Conservation (phyloP, 2,329 filamentous ascomycete genomes). For the Curvularia hawaiiensis region DNA sequence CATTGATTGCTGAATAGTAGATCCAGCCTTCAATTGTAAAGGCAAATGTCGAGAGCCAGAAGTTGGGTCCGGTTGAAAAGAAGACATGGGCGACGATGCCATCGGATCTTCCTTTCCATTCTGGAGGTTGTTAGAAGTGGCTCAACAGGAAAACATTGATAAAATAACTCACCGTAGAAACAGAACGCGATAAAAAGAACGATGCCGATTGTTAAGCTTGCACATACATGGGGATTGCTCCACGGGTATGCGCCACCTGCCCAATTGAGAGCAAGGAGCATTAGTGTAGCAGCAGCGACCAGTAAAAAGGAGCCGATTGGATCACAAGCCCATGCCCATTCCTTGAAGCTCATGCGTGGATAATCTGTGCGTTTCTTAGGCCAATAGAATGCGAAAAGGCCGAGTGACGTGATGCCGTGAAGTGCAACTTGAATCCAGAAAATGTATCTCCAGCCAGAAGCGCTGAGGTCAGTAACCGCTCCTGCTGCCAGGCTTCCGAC, state of each 20-base stretch:
- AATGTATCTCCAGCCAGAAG: conserved; percentile 60
- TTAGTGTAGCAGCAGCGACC: conserved; percentile 32
- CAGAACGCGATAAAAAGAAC: conserved; percentile 34
- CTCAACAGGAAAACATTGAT: fast-evolving
- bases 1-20: conserved; percentile 50
- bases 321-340: conserved; percentile 39
- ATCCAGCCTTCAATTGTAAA: conserved; percentile 65
- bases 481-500: conserved; percentile 58
- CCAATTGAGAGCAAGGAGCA: conserved; percentile 40
- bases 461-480: conserved; percentile 55
- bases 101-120: conserved; percentile 61
- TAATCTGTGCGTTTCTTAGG: conserved; percentile 38
- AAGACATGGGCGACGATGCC: conserved; percentile 63
- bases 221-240: conserved; percentile 34
- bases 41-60: conserved; percentile 60
- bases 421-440: conserved; percentile 65
- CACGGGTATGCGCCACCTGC: conserved; percentile 35
- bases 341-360: conserved; percentile 30
- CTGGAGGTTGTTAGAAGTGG: conserved; percentile 35
- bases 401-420: conserved; percentile 55
- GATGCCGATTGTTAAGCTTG: conserved; percentile 30
- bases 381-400: conserved; percentile 51
- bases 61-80: conserved; percentile 60
- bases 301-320: conserved; percentile 36
- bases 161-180: conserved; percentile 30